These are phyloP conservation scores for Brassica rapa DNA, from an alignment of 345 rosid species.

Conservation along the genomic window DNA sequence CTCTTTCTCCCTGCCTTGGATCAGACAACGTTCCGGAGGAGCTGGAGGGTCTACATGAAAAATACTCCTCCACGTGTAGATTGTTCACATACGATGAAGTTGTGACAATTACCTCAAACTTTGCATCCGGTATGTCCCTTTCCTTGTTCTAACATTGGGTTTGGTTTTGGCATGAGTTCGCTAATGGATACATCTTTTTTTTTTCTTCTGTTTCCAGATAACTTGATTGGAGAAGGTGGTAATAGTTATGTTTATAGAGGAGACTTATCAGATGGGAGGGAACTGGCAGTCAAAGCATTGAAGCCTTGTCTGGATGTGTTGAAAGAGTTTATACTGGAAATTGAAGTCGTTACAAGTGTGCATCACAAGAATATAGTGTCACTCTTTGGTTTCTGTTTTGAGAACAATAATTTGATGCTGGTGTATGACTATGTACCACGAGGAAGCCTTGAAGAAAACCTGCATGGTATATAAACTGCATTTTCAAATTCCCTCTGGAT, in stretches of 20 bases:
- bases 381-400: slow-evolving; percentile 81
- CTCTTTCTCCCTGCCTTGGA: slow-evolving; percentile 47
- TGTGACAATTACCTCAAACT: slow-evolving; percentile 62
- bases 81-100: slow-evolving; percentile 81
- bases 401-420: slow-evolving; percentile 64
- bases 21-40: slow-evolving; percentile 53
- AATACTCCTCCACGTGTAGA: slow-evolving; percentile 77
- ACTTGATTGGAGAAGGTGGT: slow-evolving; percentile 92
- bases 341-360: slow-evolving; percentile 71
- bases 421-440: slow-evolving; percentile 82
- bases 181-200: slow-evolving; percentile 17
- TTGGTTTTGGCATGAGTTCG: slow-evolving; percentile 18
- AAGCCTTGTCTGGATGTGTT: slow-evolving; percentile 68
- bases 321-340: slow-evolving; percentile 78
- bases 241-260: slow-evolving; percentile 89
- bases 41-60: slow-evolving; percentile 65
- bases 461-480: slow-evolving; percentile 59
- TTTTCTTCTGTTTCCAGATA: slow-evolving; percentile 53
- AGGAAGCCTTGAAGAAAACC: slow-evolving; percentile 95
- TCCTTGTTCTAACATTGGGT: not conserved
- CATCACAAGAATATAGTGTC: slow-evolving; percentile 83
- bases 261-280: slow-evolving; percentile 77
- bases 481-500: slow-evolving; percentile 28
- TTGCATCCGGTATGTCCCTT: slow-evolving; percentile 60
- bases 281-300: slow-evolving; percentile 84